Evolutionary conservation across 1,284 basidiomycete species (phyloP), one percentile per base, ranked within the genome.

Genomic region (Leccinum fallax): DNA sequence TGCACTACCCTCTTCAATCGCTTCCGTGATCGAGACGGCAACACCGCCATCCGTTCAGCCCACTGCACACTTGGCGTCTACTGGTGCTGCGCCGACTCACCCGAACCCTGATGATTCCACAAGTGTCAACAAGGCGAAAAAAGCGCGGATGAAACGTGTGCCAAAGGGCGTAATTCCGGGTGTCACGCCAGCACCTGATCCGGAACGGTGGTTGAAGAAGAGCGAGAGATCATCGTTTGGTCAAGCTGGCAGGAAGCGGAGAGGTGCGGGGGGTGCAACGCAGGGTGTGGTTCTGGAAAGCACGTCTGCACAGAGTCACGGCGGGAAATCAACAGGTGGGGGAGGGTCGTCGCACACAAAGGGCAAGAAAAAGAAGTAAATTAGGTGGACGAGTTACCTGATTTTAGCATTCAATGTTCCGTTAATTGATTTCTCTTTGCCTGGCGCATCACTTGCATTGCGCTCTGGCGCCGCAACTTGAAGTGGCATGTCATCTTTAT

Each of bases 201-300:
- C 91, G 24, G 91, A 93, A 72, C 79, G 92, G 63, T 92, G 91
- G 89, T 75, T 93, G 62, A 93, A 91, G 83, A 92, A 90, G 78
- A 89, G 83, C 61, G 90, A 90, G 73, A 79, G 90, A 64, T 82
- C 87, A 49, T 83, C 77, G 38, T 85, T 82, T 71, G 78, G 65
- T 19, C 67, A 72, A 26, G 70, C 70, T 69, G 78, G 75, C 72
- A 80, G 79, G 68, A 85, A 83, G 67, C 79, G 80, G 26, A 77
- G 70, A 57, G 83, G 82, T 57, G 80, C 80, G 9, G 81, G 85
- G 58, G 84, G 85, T 36, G 87, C 88, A 28, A 89, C 86, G n/a
- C 88, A 90, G 72, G 88, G 88, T 34, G 65, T 71, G 55, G 72
- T 79, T 65, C 72, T 81, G 59, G 77, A 78, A 38, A 70, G 66